These are phyloP conservation scores for Sisymbrium altissimum DNA, from an alignment of 345 rosid species.

Conservation along the genomic window DNA sequence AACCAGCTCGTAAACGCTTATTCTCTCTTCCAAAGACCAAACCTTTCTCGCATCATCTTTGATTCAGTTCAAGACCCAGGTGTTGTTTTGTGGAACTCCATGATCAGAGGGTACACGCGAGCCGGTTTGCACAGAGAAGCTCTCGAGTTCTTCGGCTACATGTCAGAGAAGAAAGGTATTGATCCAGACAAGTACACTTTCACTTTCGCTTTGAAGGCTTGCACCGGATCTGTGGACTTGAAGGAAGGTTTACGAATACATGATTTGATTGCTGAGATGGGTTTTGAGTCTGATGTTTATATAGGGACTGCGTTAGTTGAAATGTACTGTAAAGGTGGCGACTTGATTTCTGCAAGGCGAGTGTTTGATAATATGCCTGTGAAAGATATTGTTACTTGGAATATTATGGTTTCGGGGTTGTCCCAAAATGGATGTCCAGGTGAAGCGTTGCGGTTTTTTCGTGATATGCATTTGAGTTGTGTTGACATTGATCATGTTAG, in stretches of 20 bases:
- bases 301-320: conserved; percentile 51
- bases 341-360: conserved; percentile 38
- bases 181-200: conserved; percentile 57
- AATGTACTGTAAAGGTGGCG: conserved; percentile 53
- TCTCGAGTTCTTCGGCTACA: conserved; percentile 37
- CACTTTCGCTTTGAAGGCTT: conserved; percentile 64
- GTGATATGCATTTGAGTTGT: conserved; percentile 36
- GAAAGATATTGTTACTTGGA: conserved; percentile 52
- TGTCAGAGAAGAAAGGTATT: conserved; percentile 39
- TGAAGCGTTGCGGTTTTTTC: conserved; percentile 40
- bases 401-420: conserved; percentile 48
- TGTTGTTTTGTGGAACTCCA: conserved; percentile 45
- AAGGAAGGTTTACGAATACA: conserved; percentile 52
- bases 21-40: conserved; percentile 39
- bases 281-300: conserved; percentile 50
- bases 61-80: conserved; percentile 42
- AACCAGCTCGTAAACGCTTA: conserved; percentile 46
- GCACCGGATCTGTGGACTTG: conserved; percentile 39
- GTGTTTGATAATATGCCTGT: conserved; percentile 53
- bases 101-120: conserved; percentile 50
- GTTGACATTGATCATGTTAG: conserved; percentile 42
- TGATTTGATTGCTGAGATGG: conserved; percentile 32
- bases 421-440: conserved; percentile 33
- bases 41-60: conserved; percentile 47
- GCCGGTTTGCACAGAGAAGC: conserved; percentile 39